Conservation (phyloP, 179 eudicot genomes). For the Vitellaria paradoxa region DNA sequence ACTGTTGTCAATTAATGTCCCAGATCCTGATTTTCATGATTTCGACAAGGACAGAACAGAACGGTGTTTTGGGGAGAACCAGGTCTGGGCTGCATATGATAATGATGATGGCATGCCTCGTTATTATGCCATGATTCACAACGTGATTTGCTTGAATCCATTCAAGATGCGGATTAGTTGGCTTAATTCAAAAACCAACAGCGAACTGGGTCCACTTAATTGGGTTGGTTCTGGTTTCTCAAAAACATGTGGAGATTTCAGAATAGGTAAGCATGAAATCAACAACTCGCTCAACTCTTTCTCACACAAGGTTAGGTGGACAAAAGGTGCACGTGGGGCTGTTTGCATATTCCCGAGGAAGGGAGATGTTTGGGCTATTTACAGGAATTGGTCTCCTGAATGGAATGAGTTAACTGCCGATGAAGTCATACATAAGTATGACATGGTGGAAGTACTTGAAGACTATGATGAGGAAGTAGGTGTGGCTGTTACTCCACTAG, state of each 20-base stretch:
- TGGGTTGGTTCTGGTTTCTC: constrained; percentile 36
- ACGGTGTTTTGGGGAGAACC: constrained; percentile 42
- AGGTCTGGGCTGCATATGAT: constrained; percentile 66
- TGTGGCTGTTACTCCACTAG: constrained; percentile 40
- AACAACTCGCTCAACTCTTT: constrained; percentile 35
- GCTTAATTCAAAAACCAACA: constrained; percentile 48
- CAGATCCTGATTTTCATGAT: constrained; percentile 59
- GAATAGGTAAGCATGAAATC: constrained; percentile 35
- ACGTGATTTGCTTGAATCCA: constrained; percentile 45
- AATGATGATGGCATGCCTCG: constrained; percentile 65
- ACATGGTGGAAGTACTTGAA: constrained; percentile 18
- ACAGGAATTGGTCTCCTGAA: constrained; percentile 63
- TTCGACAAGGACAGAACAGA: constrained; percentile 45
- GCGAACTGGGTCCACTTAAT: constrained; percentile 33
- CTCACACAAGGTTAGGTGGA: constrained; percentile 58
- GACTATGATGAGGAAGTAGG: constrained; percentile 32
- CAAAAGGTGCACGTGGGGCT: constrained; percentile 41
- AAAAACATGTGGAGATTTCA: constrained; percentile 56
- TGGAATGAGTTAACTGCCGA: constrained; percentile 29
- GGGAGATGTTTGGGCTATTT: constrained; percentile 66
- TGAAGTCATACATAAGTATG: constrained; percentile 24
- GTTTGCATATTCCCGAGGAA: constrained; percentile 49
- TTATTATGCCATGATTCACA: constrained; percentile 50
- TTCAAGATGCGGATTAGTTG: constrained; percentile 51
- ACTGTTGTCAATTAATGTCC: constrained; percentile 32